These are phyloP conservation scores for Hylodesmum podocarpum DNA, from an alignment of 306 rosid genomes.

Conservation along the genomic window DNA sequence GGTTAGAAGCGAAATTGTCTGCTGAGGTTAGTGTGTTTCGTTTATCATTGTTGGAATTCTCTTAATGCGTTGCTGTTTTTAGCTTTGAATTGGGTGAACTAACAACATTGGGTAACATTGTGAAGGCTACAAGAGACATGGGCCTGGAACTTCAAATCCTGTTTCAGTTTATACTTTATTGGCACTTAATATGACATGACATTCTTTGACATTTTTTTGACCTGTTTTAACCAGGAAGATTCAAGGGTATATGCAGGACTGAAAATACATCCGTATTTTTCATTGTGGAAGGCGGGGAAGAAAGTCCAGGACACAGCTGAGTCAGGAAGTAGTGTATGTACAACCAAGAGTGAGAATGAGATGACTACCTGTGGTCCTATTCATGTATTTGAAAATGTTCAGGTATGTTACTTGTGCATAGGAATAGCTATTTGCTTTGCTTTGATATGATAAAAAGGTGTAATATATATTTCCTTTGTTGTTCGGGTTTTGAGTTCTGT, in stretches of 20 bases:
- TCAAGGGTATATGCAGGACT: slow-evolving; percentile 72
- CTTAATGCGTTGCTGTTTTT: not conserved
- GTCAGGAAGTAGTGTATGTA: slow-evolving; percentile 26
- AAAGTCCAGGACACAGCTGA: slow-evolving; percentile 48
- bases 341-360: slow-evolving; percentile 30
- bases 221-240: slow-evolving; percentile 63
- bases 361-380: slow-evolving; percentile 51
- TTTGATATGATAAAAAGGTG: not conserved
- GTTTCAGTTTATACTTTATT: not conserved
- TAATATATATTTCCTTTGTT: not conserved
- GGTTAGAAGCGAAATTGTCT: slow-evolving; percentile 61
- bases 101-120: not conserved
- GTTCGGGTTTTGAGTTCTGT: slow-evolving; percentile 14
- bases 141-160: slow-evolving; percentile 15
- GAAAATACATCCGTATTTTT: slow-evolving; percentile 77
- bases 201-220: slow-evolving; percentile 18
- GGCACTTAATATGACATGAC: not conserved
- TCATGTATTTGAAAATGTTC: slow-evolving; percentile 69
- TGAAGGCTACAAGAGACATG: not conserved
- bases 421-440: slow-evolving; percentile 3
- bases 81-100: slow-evolving; percentile 9
- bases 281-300: slow-evolving; percentile 52
- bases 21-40: slow-evolving; percentile 53
- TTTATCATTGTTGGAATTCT: not conserved
- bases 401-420: slow-evolving; percentile 42